Conservation (phyloP, 2,329 filamentous ascomycete genomes). For the Lasiodiplodia sp. region DNA sequence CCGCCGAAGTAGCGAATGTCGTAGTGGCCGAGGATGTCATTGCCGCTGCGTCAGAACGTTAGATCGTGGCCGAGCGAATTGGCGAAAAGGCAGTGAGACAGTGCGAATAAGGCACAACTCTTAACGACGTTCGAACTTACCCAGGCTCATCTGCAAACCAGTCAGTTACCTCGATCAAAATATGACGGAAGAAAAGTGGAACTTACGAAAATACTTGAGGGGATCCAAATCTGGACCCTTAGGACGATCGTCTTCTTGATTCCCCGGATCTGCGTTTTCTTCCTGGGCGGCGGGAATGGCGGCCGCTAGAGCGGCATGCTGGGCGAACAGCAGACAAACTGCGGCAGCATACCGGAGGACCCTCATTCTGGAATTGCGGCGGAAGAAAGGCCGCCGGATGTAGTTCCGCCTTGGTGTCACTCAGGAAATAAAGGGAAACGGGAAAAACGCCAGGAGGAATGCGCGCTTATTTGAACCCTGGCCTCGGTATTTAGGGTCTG, state of each 20-base stretch:
- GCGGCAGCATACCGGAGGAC: conserved; percentile 20
- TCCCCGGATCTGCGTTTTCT: conserved; percentile 11
- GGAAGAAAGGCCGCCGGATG: neutral
- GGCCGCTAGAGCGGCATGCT: conserved; percentile 1
- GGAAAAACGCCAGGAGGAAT: neutral
- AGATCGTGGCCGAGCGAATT: neutral
- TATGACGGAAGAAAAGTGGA: neutral
- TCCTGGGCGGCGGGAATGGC: conserved; percentile 10
- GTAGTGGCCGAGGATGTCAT: conserved; percentile 73
- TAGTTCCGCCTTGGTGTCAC: neutral
- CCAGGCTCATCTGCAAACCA: conserved; percentile 23
- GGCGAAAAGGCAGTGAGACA: neutral
- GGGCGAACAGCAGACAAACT: conserved; percentile 4
- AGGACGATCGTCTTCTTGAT: neutral
- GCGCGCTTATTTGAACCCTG: neutral
- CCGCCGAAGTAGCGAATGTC: conserved; percentile 73
- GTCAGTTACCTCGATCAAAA: neutral
- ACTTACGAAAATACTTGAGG: conserved; percentile 29
- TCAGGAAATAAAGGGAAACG: neutral
- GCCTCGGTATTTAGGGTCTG: neutral
- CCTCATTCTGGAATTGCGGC: neutral
- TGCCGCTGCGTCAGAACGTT: conserved; percentile 36
- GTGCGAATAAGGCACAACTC: too few relatives aligned
- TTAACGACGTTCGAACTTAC: neutral
- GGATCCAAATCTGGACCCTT: conserved; percentile 3